Evolutionary conservation across 202 grass and related monocot species (phyloP).

Genomic region (Carex sylvatica): DNA sequence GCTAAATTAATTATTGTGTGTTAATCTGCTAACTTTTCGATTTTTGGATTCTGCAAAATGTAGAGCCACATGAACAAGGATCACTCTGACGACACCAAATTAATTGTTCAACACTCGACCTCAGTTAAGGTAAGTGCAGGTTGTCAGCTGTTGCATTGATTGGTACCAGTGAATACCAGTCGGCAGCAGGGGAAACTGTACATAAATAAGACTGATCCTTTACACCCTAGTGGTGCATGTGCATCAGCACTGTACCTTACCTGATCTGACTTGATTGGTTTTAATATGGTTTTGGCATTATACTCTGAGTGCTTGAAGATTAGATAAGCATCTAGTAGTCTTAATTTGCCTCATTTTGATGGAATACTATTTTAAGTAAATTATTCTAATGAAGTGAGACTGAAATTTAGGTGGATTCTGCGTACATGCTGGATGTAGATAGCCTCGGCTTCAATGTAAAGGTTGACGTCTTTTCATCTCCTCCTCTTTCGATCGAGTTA

Average conservation of each 20-base stretch:
- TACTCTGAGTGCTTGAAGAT: neutral
- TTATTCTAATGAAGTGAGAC: neutral
- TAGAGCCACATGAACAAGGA: slow-evolving; percentile 97
- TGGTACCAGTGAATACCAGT: slow-evolving; percentile 5
- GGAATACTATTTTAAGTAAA: neutral
- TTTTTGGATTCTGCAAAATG: slow-evolving; percentile 22
- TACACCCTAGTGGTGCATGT: neutral
- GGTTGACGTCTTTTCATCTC: slow-evolving; percentile 30
- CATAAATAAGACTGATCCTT: neutral
- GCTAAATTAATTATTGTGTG: slow-evolving; percentile 9
- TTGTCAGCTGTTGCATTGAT: neutral
- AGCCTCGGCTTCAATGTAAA: slow-evolving; percentile 93
- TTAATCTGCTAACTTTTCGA: neutral
- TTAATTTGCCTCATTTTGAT: neutral
- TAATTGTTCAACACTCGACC: slow-evolving; percentile 81
- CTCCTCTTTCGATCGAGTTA: neutral
- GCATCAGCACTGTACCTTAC: neutral
- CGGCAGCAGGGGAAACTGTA: neutral
- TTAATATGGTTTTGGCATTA: neutral
- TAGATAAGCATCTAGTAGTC: neutral
- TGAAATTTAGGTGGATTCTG: slow-evolving; percentile 75
- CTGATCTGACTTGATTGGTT: neutral
- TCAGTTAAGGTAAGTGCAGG: slow-evolving; percentile 54
- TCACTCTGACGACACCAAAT: slow-evolving; percentile 91
- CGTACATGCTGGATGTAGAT: slow-evolving; percentile 81